Evolutionary conservation across 2,329 filamentous ascomycete genomes (phyloP).

Genomic region (Chrysoporthe austroafricana): DNA sequence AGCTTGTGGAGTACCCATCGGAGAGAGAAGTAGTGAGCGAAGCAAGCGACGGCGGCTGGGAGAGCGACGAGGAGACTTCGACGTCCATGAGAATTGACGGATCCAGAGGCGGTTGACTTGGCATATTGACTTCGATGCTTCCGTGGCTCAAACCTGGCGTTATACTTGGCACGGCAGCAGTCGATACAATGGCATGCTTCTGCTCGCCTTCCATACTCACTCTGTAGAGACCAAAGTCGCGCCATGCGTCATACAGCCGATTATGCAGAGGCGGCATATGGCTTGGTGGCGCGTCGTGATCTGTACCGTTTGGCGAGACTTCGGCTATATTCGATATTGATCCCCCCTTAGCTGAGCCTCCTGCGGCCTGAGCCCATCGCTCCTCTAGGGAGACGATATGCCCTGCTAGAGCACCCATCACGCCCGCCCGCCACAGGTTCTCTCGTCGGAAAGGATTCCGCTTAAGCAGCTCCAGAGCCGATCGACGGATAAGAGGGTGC

Average conservation of each 20-base stretch:
- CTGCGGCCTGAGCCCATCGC: slow-evolving; percentile 24
- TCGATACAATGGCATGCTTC: neutral
- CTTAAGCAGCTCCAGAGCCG: slow-evolving; percentile 41
- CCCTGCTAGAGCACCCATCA: slow-evolving; percentile 37
- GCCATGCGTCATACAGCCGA: neutral
- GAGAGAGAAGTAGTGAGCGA: slow-evolving; percentile 13
- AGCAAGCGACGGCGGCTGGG: slow-evolving; percentile 15
- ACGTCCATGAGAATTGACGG: slow-evolving; percentile 16
- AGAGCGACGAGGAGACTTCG: slow-evolving; percentile 10
- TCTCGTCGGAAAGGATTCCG: slow-evolving; percentile 38
- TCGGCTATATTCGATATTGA: slow-evolving; percentile 13
- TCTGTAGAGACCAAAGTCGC: slow-evolving; percentile 1
- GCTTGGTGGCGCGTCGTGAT: slow-evolving; percentile 5
- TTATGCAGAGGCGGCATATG: slow-evolving; percentile 3
- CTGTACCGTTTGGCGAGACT: neutral
- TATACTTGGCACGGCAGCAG: neutral
- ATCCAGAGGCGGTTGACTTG: slow-evolving; percentile 12
- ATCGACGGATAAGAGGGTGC: slow-evolving; percentile 43
- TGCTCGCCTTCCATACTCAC: slow-evolving; percentile 6
- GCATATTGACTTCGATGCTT: slow-evolving; percentile 12
- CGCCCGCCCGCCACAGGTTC: slow-evolving; percentile 43
- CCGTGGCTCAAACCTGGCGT: slow-evolving; percentile 9
- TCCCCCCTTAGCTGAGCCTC: neutral
- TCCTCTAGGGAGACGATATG: slow-evolving; percentile 45
- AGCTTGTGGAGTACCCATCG: slow-evolving; percentile 22